Evolutionary conservation across 2,329 filamentous ascomycete genomes (phyloP).

Genomic region (Stagonosporopsis cucurbitacearum): DNA sequence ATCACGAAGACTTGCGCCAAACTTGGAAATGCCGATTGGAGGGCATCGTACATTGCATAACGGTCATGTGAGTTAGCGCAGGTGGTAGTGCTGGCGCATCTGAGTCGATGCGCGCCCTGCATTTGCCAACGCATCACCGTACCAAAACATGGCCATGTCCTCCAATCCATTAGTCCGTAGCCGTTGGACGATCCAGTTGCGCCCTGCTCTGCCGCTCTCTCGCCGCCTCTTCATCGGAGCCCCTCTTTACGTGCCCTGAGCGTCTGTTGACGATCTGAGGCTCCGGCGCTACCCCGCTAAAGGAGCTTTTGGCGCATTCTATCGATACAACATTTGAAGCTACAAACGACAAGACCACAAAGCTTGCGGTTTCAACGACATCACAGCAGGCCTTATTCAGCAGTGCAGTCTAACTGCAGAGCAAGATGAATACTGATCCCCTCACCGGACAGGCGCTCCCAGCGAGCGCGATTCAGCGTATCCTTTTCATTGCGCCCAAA

Average conservation of each 20-base stretch:
- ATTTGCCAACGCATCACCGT: slow-evolving; percentile 48
- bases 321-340: slow-evolving; percentile 4
- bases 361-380: background rate
- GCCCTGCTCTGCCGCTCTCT: slow-evolving; percentile 28
- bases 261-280: slow-evolving; percentile 12
- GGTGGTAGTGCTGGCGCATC: slow-evolving; percentile 3
- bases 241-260: slow-evolving; percentile 21
- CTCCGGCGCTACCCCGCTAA: slow-evolving; percentile 26
- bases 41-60: slow-evolving; percentile 15
- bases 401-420: background rate
- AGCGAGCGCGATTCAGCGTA: slow-evolving; percentile 79
- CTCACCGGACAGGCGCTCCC: slow-evolving; percentile 72
- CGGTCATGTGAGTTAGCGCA: slow-evolving; percentile 20
- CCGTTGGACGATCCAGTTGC: slow-evolving; percentile 32
- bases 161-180: slow-evolving; percentile 41
- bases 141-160: slow-evolving; percentile 31
- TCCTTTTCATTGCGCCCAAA: slow-evolving; percentile 76
- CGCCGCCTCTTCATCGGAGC: slow-evolving; percentile 25
- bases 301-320: slow-evolving; percentile 8
- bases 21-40: slow-evolving; percentile 25
- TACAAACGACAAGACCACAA: slow-evolving; percentile 6
- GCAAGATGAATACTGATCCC: slow-evolving; percentile 70
- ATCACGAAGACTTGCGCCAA: slow-evolving; percentile 9
- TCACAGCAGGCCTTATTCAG: background rate
- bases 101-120: slow-evolving; percentile 23